phyloP scores from a whole-genome alignment of 352 stramenopile species.

The Phytophthora brassicae region DNA sequence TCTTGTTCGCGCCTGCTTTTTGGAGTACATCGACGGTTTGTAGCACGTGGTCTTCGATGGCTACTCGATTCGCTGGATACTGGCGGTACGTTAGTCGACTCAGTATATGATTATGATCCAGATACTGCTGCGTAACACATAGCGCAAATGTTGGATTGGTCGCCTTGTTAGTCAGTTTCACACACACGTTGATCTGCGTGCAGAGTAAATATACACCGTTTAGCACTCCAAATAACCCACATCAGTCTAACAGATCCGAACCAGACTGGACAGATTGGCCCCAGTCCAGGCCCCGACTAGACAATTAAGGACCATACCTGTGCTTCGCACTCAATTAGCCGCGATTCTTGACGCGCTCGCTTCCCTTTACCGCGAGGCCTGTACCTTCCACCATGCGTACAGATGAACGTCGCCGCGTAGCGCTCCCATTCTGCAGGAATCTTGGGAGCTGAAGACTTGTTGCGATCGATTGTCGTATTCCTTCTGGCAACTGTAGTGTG shows the following conservation, averaged over 20 bases:
- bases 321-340: neutral
- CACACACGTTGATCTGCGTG: neutral
- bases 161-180: neutral
- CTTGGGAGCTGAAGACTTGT: too few species aligned
- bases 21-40: neutral
- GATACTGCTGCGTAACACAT: neutral
- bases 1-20: neutral
- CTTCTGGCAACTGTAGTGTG: too few species aligned
- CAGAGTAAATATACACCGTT: neutral
- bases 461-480: too few species aligned
- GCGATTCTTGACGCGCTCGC: neutral
- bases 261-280: neutral
- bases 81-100: neutral
- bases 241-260: neutral
- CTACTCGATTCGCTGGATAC: neutral
- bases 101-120: neutral
- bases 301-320: neutral
- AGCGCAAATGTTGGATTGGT: neutral
- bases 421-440: neutral
- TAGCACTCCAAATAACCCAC: neutral
- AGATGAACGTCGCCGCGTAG: neutral
- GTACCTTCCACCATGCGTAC: neutral
- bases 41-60: neutral
- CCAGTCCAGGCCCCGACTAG: neutral
- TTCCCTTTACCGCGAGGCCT: neutral